These are phyloP conservation scores for Smallanthus sonchifolius DNA, from an alignment of 129 eudicot genomes.

Conservation along the genomic window DNA sequence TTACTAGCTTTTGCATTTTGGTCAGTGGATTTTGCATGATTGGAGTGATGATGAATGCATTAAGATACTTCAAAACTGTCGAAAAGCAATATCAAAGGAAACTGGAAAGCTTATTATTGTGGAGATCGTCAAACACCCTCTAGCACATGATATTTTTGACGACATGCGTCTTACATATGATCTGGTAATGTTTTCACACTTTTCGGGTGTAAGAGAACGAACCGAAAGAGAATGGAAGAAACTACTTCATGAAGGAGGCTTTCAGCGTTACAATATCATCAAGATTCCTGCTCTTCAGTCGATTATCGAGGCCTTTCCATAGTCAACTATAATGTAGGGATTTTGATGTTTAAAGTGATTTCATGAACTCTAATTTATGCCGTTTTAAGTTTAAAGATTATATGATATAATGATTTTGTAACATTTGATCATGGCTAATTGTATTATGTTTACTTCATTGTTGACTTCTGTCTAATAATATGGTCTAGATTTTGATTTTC, in stretches of 20 bases:
- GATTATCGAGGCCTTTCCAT: constrained; percentile 27
- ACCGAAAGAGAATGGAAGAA: constrained; percentile 23
- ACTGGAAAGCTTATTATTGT: constrained; percentile 30
- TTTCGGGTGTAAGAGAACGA: constrained; percentile 30
- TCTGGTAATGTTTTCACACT: constrained; percentile 23
- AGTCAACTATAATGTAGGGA: no score
- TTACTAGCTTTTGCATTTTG: neutral
- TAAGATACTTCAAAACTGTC: constrained; percentile 31
- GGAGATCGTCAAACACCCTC: constrained; percentile 6
- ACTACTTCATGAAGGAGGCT: constrained; percentile 24
- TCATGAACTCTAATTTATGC: no score
- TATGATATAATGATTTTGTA: no score
- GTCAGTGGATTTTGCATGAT: constrained; percentile 32
- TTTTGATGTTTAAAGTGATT: no score
- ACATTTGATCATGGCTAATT: no score
- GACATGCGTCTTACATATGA: constrained; percentile 1
- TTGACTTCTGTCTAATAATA: no score
- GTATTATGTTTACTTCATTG: no score
- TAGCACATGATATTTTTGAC: neutral
- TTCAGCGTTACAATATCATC: constrained; percentile 17
- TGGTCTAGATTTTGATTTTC: no score
- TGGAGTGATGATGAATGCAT: constrained; percentile 38
- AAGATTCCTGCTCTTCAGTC: constrained; percentile 21
- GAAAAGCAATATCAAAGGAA: constrained; percentile 19
- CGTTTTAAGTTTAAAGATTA: no score